A percentile compares a stretch with the other conserved stretches of the same genome.
Conservation (phyloP, 805 yeast species). For the Tetrapisispora iriomotensis region DNA sequence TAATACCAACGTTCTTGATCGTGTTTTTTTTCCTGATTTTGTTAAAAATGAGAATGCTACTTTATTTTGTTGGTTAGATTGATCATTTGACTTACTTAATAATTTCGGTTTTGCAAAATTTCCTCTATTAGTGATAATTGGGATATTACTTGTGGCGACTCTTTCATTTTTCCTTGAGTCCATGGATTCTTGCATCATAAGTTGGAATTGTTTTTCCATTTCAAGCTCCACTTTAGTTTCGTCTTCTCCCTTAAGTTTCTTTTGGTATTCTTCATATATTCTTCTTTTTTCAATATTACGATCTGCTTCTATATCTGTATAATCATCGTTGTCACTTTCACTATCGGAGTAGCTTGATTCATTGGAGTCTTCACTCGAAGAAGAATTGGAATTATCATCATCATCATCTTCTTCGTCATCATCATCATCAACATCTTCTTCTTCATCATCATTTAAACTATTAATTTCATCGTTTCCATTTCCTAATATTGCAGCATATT, state of each 20-base stretch:
- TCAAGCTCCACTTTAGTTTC: conserved; percentile 40
- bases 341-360: conserved; percentile 8
- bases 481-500: not conserved
- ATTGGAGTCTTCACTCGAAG: conserved; percentile 8
- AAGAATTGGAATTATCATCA: conserved; percentile 22
- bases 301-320: conserved; percentile 20
- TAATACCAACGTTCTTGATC: conserved; percentile 37
- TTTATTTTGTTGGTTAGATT: conserved; percentile 13
- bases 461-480: not conserved
- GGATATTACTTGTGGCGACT: conserved; percentile 18
- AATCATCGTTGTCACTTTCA: conserved; percentile 9
- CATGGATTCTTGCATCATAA: conserved; percentile 43
- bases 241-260: conserved; percentile 31
- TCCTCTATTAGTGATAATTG: conserved; percentile 9
- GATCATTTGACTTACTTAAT: not conserved
- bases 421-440: conserved; percentile 12
- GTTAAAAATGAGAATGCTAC: conserved; percentile 48
- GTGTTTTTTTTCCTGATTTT: conserved; percentile 40
- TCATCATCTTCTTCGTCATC: conserved; percentile 21
- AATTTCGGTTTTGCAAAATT: not conserved
- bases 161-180: conserved; percentile 30
- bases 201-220: conserved; percentile 48
- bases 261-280: conserved; percentile 32
- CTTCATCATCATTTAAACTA: conserved; percentile 3
- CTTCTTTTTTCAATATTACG: conserved; percentile 27